Evolutionary conservation across 805 yeast species (phyloP).

Genomic region (Ogataea methanolica): DNA sequence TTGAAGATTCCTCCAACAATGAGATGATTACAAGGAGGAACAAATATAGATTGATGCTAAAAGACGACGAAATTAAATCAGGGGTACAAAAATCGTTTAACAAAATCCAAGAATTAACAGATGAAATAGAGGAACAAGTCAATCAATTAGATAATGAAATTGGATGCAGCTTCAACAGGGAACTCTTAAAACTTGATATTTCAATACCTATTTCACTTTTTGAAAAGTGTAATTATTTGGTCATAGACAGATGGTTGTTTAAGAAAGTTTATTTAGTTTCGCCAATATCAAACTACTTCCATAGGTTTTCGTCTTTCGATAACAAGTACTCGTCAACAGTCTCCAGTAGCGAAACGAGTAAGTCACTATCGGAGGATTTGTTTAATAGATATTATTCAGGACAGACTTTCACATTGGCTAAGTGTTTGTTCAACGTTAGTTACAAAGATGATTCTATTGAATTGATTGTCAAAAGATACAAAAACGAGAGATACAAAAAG

Average conservation of each 20-base stretch:
- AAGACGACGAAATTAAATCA: constrained; percentile 8
- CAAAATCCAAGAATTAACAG: constrained; percentile 10
- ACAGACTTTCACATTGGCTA: constrained; percentile 1
- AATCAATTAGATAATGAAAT: constrained; percentile 8
- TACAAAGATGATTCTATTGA: not conserved
- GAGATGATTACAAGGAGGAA: constrained; percentile 60
- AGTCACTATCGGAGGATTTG: not conserved
- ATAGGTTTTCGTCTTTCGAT: constrained; percentile 21
- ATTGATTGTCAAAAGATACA: not conserved
- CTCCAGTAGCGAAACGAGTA: not conserved
- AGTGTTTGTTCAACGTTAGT: constrained; percentile 3
- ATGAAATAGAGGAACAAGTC: not conserved
- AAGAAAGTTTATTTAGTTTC: constrained; percentile 18
- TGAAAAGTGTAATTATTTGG: constrained; percentile 11
- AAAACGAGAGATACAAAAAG: not conserved
- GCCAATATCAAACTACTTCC: constrained; percentile 18
- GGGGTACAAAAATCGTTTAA: constrained; percentile 6
- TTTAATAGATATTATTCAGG: not conserved
- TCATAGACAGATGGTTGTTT: constrained; percentile 27
- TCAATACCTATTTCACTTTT: constrained; percentile 15
- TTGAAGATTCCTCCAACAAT: constrained; percentile 64
- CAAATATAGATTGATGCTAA: constrained; percentile 37
- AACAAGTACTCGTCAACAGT: constrained; percentile 9
- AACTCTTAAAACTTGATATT: constrained; percentile 12
- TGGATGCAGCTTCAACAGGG: not conserved